phyloP scores from a whole-genome alignment of 2,329 filamentous ascomycete genomes.

The Dactylonectria estremocensis region DNA sequence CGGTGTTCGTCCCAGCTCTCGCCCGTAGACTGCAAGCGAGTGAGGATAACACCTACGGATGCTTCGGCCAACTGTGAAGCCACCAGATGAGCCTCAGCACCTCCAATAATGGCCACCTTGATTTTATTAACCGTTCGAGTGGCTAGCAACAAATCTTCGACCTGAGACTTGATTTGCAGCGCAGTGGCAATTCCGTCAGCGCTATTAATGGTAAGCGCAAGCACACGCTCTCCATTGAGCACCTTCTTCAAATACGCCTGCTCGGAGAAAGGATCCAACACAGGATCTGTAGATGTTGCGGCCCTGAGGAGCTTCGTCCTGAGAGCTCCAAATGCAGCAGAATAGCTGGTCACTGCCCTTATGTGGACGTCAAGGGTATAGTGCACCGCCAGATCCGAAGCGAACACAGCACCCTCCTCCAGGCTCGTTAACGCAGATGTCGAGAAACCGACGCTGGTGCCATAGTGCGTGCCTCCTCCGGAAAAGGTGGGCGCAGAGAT shows the following conservation, averaged over 20 bases:
- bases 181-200: constrained; percentile 74
- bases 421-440: constrained; percentile 65
- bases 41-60: constrained; percentile 71
- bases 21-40: constrained; percentile 70
- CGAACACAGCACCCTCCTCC: constrained; percentile 66
- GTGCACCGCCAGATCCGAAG: constrained; percentile 69
- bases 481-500: constrained; percentile 69
- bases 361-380: constrained; percentile 67
- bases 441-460: constrained; percentile 72
- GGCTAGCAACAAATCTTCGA: constrained; percentile 61
- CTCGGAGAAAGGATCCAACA: constrained; percentile 62
- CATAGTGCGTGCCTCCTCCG: constrained; percentile 62
- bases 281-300: constrained; percentile 54
- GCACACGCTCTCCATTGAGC: constrained; percentile 66
- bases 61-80: constrained; percentile 71
- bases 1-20: constrained; percentile 73
- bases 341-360: constrained; percentile 64
- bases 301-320: constrained; percentile 70
- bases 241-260: constrained; percentile 68
- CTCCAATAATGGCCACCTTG: constrained; percentile 72
- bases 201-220: constrained; percentile 73
- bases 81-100: constrained; percentile 74
- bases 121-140: constrained; percentile 52
- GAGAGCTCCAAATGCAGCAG: constrained; percentile 67
- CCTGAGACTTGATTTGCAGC: constrained; percentile 70